Conservation (phyloP, 2,329 filamentous ascomycete genomes). For the Aspergillus intermedius region DNA sequence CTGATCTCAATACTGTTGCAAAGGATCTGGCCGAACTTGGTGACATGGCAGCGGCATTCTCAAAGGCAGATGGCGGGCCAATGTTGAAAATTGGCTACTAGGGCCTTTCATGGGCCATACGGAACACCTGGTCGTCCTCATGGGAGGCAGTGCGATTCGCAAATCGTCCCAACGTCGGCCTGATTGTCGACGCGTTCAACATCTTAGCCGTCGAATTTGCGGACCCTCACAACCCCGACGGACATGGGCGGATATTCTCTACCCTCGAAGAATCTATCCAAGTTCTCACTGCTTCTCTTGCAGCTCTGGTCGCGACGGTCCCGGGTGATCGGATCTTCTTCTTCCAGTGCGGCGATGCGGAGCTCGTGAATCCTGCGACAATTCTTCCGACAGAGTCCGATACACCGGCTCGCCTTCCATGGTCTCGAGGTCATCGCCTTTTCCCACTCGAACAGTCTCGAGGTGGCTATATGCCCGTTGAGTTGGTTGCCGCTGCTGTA, state of each 20-base stretch:
- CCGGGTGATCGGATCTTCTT: constrained; percentile 29
- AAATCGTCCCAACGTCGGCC: constrained; percentile 25
- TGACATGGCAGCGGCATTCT: constrained; percentile 24
- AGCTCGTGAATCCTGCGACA: constrained; percentile 17
- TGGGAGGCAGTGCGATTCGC: constrained; percentile 29
- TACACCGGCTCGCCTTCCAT: constrained; percentile 22
- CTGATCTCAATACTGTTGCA: constrained; percentile 25
- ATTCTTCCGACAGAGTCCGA: constrained; percentile 15
- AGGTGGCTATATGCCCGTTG: constrained; percentile 27
- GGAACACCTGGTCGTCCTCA: constrained; percentile 28
- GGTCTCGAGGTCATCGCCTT: constrained; percentile 26
- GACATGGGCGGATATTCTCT: constrained; percentile 23
- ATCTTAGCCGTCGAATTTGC: constrained; percentile 28
- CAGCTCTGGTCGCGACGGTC: constrained; percentile 18
- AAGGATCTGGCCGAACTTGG: constrained; percentile 26
- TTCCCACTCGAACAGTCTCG: constrained; percentile 20
- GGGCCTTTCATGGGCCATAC: constrained; percentile 25
- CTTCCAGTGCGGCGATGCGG: constrained; percentile 27
- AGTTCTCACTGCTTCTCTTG: constrained; percentile 18
- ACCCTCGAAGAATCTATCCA: constrained; percentile 21
- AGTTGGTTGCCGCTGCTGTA: constrained; percentile 25
- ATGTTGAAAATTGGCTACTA: constrained; percentile 29
- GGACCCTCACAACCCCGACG: constrained; percentile 22
- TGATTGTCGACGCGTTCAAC: constrained; percentile 29
- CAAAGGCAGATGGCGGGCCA: constrained; percentile 20